Base-by-base conservation (phyloP, 495 filamentous ascomycete genomes). In the Hyaloscypha hepaticicola region DNA sequence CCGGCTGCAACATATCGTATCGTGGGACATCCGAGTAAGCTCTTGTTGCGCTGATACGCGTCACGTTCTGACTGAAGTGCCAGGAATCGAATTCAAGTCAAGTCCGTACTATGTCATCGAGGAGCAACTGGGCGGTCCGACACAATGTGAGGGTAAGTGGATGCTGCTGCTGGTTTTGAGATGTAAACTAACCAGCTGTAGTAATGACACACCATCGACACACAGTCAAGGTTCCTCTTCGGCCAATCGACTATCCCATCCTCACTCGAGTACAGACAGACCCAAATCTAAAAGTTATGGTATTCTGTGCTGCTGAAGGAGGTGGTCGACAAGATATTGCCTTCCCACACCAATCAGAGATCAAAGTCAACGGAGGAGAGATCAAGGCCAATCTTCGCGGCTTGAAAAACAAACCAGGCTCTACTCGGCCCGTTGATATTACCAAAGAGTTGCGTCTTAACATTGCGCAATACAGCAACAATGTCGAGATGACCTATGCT, bases 361-460 rank as follows among this genome's bases (percentile, higher is more conserved):
- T 99, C 52, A 93, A 93, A 72, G 87, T 96, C 41, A 98, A 98
- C 70, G 83, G 87, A 26, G 90, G 89, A 33, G 91, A 96, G 55
- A 81, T 96, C 64, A 96, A 95, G 70, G 86, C 88, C 14, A 98
- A 97, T 71, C 82, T 95, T 55, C 89, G 93, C 63, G 95, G 95
- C 3, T 77, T 99, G 58, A 99, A 99, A 74, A 96, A 96, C 73
- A 94, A 93, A 71, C 90, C 95, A 9, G 95, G 95, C 26, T 94
- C 95, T 29, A 97, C 95, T 31, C 85, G 90, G 59, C 95, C 95
- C 7, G 93, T 90, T 21, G 95, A 99, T 76, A 88, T 99, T 50
- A 98, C 95, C 16, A 79, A 80, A 64, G 82, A 85, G 65, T 76
- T 96, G 24, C 89, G 91, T 24, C 84, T 88, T 38, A 87, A 83